Evolutionary conservation across 2,329 filamentous ascomycete genomes (phyloP), one percentile per base, ranked within the genome.

Genomic region (Colletotrichum sojae): DNA sequence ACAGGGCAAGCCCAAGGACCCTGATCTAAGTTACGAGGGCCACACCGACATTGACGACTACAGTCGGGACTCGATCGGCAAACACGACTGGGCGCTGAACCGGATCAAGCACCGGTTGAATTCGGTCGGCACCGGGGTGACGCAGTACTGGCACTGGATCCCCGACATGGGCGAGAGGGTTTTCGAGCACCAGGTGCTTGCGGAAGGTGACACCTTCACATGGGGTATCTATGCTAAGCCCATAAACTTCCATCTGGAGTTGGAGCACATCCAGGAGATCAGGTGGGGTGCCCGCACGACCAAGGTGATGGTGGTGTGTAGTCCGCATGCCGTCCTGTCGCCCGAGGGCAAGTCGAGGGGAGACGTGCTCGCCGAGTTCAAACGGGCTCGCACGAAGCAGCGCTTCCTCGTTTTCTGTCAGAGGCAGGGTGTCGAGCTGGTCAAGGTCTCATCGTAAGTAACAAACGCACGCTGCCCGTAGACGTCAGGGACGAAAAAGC

Each of bases 141-240:
- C 85, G 13, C 87, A 89, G 73, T 89, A 88, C 76, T 87, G 85
- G 85, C 85, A 85, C 57, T 89, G 83, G 83, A 73, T 83, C 4
- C 78, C 78, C 9, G 75, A 80, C 36, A 73, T 74, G 6, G 78
- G 73, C 18, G 78, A 78, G 60, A 73, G 75, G 22, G 72, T 78
- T 55, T 85, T 89, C 61, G 84, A 88, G 77, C 87, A 89, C 71
- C 86, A 88, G 73, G 83, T 88, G 1, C 79, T 89, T 5, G 82
- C 81, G 52, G 81, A 84, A 16, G 78, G 81, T 4, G 64, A 78
- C 18, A 83, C 83, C 15, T 79, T 81, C 2, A 58, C 69, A 22
- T 89, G 87, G 87, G 84, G 82, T 6, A 77, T 83, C 12, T 86
- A 87, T 72, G 81, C 83, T 68, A 80, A 85, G 27, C 83, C 84